Evolutionary conservation across 2,329 filamentous ascomycete genomes (phyloP), one percentile per base, ranked within the genome.

Genomic region (Hypoxylon sp.): DNA sequence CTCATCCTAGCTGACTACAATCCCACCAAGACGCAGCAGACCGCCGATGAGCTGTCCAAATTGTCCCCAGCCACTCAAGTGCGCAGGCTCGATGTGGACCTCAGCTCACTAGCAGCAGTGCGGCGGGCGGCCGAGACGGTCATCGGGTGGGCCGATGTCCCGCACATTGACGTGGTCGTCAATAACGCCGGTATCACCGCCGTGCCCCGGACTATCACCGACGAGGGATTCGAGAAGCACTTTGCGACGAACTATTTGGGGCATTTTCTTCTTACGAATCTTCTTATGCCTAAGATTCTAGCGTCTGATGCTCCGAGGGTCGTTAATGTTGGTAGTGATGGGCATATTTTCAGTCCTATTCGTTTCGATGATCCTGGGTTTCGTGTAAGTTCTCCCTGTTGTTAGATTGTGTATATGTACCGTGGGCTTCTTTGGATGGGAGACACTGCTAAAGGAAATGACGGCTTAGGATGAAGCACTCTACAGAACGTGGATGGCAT

Each of bases 281-380:
- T 81, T 3, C 67, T 82, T 57, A 73, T 81, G 50, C 62, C 71
- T 0, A 80, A 78, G 67, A 47, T 79, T 0, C 54, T 78, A 0
- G 73, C 74, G 1, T 53, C 78, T 0, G 17, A 71, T 9, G 64
- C 61, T 3, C 73, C 79, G 0, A 75, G 81, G 0, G 65, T 86
- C 2, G 78, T 86, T 10, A 83, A 79, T 61, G 74, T 86, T 8
- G 79, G 78, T 29, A 84, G 83, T 68, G 76, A 82, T 37, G 83
- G 82, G 2, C 79, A 85, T 66, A 76, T 81, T 5, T 52, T 85
- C 4, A 76, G 77, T 3, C 81, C 80, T 0, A 73, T 85, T 6
- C 75, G 81, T 1, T 85, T 81, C 63, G 76, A 44, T 44, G 39
- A 44, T 11, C 39, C 39, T 11, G 14, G 17, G 3, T 44, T 44